phyloP scores from a whole-genome alignment of 2,329 filamentous ascomycete species.

The Fusarium oligoseptatum region DNA sequence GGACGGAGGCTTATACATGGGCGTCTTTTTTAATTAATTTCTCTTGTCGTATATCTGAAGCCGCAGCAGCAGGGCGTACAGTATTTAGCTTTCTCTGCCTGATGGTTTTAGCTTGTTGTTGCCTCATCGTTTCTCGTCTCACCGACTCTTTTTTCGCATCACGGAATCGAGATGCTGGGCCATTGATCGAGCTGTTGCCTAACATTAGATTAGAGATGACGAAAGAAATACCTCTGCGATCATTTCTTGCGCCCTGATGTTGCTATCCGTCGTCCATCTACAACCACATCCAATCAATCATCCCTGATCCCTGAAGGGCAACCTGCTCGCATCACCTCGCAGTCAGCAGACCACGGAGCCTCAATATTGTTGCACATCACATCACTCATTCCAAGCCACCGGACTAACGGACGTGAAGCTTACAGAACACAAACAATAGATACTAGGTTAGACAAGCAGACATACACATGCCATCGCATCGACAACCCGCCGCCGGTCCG shows the following conservation, averaged over 20 bases:
- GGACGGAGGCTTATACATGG: background rate
- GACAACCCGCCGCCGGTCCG: slow-evolving; percentile 20
- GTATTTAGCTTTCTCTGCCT: background rate
- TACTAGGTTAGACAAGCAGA: slow-evolving; percentile 28
- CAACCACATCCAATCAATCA: background rate
- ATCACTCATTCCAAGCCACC: background rate
- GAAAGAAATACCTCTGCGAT: background rate
- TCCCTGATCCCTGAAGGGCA: slow-evolving; percentile 5
- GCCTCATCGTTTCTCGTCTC: background rate
- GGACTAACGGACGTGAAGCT: background rate
- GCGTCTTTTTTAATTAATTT: background rate
- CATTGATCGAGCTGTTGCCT: background rate
- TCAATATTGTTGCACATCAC: background rate
- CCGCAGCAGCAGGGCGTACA: background rate
- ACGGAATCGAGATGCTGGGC: background rate
- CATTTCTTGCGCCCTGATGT: background rate
- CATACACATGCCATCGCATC: slow-evolving; percentile 14
- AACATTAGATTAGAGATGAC: background rate
- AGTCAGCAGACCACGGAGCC: background rate
- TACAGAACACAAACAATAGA: slow-evolving; percentile 19
- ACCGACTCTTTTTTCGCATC: background rate
- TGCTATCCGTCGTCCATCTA: background rate
- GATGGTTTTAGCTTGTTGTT: background rate
- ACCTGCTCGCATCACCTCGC: background rate
- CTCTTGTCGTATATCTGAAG: background rate